Evolutionary conservation across 1,284 basidiomycete genomes (phyloP).

Genomic region (Peniophora sp.): DNA sequence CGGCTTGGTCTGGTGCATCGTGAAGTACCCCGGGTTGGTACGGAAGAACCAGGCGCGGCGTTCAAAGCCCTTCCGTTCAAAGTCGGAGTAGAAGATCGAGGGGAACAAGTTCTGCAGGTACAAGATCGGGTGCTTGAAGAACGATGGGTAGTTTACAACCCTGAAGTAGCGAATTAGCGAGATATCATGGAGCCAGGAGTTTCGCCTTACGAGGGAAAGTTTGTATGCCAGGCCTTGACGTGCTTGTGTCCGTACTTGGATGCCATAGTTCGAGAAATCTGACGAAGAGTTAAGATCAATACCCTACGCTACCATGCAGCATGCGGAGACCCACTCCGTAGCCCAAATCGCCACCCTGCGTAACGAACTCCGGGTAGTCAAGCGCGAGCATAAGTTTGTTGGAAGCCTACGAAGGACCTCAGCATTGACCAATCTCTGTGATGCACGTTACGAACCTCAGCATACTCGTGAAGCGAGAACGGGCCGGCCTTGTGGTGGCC

Average conservation of each 20-base stretch:
- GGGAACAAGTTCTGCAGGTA: conserved; percentile 17
- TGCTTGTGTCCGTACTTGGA: conserved; percentile 19
- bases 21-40: conserved; percentile 19
- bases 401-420: not conserved
- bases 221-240: conserved; percentile 27
- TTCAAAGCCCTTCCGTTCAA: conserved; percentile 15
- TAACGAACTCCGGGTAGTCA: conserved; percentile 38
- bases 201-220: conserved; percentile 9
- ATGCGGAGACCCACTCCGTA: not conserved
- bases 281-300: not conserved
- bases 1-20: conserved; percentile 22
- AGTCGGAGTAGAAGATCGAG: conserved; percentile 10
- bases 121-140: conserved; percentile 16
- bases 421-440: not conserved
- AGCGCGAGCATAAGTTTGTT: conserved; percentile 36
- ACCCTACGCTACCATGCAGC: not conserved
- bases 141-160: too few species aligned
- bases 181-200: conserved; percentile 9
- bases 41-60: conserved; percentile 12
- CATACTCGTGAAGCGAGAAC: conserved; percentile 16
- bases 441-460: not conserved
- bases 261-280: conserved; percentile 23
- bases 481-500: conserved; percentile 21
- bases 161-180: too few species aligned
- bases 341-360: conserved; percentile 39